Conservation (phyloP, 441 rosid genomes). For the Aleurites moluccanus region DNA sequence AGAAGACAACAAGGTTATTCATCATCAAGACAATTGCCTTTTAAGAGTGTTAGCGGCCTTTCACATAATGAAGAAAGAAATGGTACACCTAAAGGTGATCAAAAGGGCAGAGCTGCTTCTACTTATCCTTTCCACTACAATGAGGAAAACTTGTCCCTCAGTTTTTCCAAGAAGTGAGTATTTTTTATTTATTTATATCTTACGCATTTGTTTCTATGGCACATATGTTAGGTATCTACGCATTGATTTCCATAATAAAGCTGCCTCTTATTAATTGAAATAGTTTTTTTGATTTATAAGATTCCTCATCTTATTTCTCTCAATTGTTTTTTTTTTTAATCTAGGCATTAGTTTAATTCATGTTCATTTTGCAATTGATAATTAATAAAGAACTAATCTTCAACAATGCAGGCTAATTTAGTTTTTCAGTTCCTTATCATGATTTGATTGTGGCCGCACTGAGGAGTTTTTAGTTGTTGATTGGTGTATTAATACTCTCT, state of each 20-base stretch:
- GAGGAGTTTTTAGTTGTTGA: background rate
- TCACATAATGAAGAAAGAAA: slow-evolving; percentile 28
- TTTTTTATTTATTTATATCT: slow-evolving; percentile 4
- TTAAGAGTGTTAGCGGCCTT: slow-evolving; percentile 29
- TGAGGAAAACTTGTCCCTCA: slow-evolving; percentile 26
- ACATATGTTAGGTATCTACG: background rate
- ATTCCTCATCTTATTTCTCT: background rate
- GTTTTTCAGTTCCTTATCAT: background rate
- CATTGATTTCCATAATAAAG: background rate
- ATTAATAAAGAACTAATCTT: background rate
- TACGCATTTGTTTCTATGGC: background rate
- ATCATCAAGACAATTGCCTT: slow-evolving; percentile 36
- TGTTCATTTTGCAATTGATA: background rate
- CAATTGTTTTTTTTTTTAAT: background rate
- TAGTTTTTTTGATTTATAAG: background rate
- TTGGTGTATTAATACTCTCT: background rate
- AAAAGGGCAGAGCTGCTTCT: slow-evolving; percentile 34
- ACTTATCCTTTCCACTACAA: slow-evolving; percentile 24
- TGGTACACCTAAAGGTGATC: slow-evolving; percentile 22
- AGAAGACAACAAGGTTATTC: slow-evolving; percentile 26
- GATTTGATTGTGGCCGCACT: background rate
- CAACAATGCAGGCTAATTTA: background rate
- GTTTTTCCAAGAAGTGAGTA: slow-evolving; percentile 43
- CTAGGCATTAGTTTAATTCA: background rate
- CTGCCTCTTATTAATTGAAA: background rate